These are phyloP conservation scores for Monilinia polystroma DNA, from an alignment of 2,329 filamentous ascomycete genomes.

Conservation along the genomic window DNA sequence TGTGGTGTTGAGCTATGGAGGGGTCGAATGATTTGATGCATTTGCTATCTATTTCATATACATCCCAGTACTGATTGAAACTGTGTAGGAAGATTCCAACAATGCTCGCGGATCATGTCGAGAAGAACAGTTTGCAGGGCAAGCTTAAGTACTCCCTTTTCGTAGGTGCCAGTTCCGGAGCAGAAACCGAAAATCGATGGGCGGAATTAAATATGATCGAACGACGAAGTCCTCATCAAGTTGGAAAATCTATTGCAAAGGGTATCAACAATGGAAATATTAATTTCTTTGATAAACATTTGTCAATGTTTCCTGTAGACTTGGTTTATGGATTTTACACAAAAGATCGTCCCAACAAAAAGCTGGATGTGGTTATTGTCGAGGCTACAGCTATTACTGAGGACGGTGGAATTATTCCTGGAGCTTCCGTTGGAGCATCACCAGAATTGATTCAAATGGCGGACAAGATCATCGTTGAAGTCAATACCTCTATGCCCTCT, in stretches of 20 bases:
- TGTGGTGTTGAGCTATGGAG: not conserved
- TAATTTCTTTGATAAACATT: slow-evolving; percentile 90
- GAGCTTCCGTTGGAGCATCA: slow-evolving; percentile 80
- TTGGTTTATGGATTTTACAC: slow-evolving; percentile 87
- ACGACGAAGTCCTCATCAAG: slow-evolving; percentile 79
- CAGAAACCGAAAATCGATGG: slow-evolving; percentile 87
- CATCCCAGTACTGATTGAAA: slow-evolving; percentile 13
- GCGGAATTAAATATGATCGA: slow-evolving; percentile 89
- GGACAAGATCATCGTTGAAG: slow-evolving; percentile 90
- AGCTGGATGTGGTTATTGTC: slow-evolving; percentile 77
- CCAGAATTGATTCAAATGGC: slow-evolving; percentile 88
- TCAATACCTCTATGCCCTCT: slow-evolving; percentile 81
- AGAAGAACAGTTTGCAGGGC: slow-evolving; percentile 80
- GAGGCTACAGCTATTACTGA: slow-evolving; percentile 86
- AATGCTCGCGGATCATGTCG: slow-evolving; percentile 83
- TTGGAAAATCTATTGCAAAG: slow-evolving; percentile 86
- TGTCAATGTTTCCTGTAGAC: slow-evolving; percentile 89
- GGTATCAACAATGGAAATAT: slow-evolving; percentile 87
- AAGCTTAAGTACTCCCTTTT: slow-evolving; percentile 84
- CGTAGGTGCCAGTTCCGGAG: slow-evolving; percentile 84
- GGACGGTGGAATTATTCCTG: slow-evolving; percentile 84
- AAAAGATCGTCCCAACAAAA: slow-evolving; percentile 63
- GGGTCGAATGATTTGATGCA: not conserved
- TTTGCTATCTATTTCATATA: not conserved
- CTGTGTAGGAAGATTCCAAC: slow-evolving; percentile 71